Conservation (phyloP, 1,284 basidiomycete species). For the Trichosporon coremiiforme region DNA sequence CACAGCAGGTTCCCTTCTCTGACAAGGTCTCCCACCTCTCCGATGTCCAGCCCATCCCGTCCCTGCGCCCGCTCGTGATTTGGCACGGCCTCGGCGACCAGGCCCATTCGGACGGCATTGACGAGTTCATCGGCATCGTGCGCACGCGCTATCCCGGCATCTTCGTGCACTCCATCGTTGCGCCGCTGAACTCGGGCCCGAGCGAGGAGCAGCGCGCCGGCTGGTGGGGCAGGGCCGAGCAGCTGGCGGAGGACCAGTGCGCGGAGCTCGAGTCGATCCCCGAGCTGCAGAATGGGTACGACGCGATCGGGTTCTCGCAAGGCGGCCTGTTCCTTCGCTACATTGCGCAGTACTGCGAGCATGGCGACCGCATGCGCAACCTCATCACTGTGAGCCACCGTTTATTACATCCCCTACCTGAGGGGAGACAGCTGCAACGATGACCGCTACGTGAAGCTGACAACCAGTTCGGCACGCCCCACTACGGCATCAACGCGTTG, state of each 20-base stretch:
- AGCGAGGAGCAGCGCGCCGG: constrained; percentile 72
- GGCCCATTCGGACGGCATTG: constrained; percentile 56
- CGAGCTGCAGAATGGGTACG: constrained; percentile 60
- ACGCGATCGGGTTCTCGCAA: constrained; percentile 91
- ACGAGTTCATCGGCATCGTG: constrained; percentile 68
- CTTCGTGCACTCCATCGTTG: constrained; percentile 78
- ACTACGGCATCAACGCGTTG: constrained; percentile 54
- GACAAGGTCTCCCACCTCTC: constrained; percentile 16
- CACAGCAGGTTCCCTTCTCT: neutral
- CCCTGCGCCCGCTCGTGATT: constrained; percentile 74
- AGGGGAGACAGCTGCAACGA: neutral
- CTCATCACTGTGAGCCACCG: constrained; percentile 69
- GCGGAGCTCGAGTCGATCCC: constrained; percentile 21
- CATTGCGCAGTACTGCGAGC: constrained; percentile 80
- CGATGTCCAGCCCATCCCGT: neutral
- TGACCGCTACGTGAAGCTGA: constrained; percentile 20
- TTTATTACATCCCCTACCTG: neutral
- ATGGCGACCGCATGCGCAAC: constrained; percentile 70
- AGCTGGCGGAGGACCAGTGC: constrained; percentile 33
- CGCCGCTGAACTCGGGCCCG: constrained; percentile 66
- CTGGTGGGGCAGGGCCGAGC: constrained; percentile 58
- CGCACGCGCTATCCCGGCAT: constrained; percentile 76
- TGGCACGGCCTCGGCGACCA: constrained; percentile 91
- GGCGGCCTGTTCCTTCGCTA: constrained; percentile 91
- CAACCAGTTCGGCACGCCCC: constrained; percentile 58